Conservation (phyloP, 305 asterid genomes). For the Andrographis paniculata region DNA sequence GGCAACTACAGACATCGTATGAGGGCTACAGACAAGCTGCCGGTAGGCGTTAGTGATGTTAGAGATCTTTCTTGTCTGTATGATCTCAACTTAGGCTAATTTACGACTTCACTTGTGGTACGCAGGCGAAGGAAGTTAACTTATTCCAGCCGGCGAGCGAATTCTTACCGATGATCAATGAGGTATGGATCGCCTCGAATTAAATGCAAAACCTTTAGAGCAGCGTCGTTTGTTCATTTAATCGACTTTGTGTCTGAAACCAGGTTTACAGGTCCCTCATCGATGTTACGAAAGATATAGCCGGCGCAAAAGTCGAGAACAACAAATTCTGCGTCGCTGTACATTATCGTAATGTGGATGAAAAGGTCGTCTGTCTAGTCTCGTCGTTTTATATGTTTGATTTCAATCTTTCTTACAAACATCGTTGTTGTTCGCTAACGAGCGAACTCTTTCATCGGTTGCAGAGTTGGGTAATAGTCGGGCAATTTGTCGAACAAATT, state of each 20-base stretch:
- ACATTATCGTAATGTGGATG: constrained; percentile 87
- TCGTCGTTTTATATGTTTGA: neutral
- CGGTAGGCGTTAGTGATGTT: constrained; percentile 32
- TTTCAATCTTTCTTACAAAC: neutral
- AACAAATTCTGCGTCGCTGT: constrained; percentile 90
- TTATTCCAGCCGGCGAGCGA: constrained; percentile 93
- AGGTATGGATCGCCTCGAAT: constrained; percentile 26
- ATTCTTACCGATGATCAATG: constrained; percentile 81
- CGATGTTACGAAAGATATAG: constrained; percentile 53
- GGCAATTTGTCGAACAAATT: constrained; percentile 47
- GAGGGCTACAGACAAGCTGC: constrained; percentile 64
- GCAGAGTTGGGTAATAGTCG: constrained; percentile 70
- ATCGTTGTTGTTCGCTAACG: neutral
- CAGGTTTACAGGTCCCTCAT: constrained; percentile 64
- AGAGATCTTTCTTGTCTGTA: constrained; percentile 4
- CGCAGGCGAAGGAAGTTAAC: constrained; percentile 70
- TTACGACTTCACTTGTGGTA: neutral
- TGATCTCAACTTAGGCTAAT: neutral
- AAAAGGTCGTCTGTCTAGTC: constrained; percentile 37
- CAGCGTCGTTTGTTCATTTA: neutral
- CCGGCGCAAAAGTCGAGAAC: constrained; percentile 77
- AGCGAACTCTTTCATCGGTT: no score
- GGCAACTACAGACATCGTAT: constrained; percentile 40
- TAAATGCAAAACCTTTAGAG: neutral
- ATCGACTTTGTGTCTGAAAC: neutral